Evolutionary conservation across 768 basidiomycete species (phyloP).

Genomic region (Leccinum rimulosum): DNA sequence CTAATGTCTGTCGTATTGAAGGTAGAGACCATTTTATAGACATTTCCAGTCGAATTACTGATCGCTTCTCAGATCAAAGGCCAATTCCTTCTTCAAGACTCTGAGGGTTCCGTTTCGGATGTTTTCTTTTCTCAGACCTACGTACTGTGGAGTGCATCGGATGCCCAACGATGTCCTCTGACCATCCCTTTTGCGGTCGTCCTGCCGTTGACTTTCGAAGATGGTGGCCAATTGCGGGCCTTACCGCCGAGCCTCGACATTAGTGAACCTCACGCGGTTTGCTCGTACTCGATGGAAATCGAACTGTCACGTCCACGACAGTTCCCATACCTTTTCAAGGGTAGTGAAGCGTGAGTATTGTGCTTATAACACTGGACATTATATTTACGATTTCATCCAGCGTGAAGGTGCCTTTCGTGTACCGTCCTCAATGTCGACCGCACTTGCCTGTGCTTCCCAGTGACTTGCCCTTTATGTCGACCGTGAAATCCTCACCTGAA

Average conservation of each 20-base stretch:
- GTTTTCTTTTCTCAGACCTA: constrained; percentile 18
- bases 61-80: constrained; percentile 25
- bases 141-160: constrained; percentile 19
- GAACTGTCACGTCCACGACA: constrained; percentile 37
- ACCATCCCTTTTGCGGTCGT: constrained; percentile 41
- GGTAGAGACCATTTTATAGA: constrained; percentile 11
- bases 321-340: constrained; percentile 45
- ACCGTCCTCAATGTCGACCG: constrained; percentile 55
- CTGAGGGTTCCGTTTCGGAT: constrained; percentile 11
- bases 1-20: constrained; percentile 22
- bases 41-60: not conserved
- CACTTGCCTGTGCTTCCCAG: constrained; percentile 47
- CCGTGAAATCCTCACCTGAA: constrained; percentile 60
- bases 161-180: constrained; percentile 28
- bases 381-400: constrained; percentile 29
- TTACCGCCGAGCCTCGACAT: constrained; percentile 50
- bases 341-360: constrained; percentile 42
- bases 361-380: not conserved
- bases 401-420: constrained; percentile 47
- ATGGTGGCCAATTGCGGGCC: constrained; percentile 30
- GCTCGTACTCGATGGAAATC: constrained; percentile 47
- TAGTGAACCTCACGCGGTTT: constrained; percentile 30
- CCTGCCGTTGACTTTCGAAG: constrained; percentile 47
- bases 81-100: constrained; percentile 14
- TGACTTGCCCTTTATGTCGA: constrained; percentile 49